Evolutionary conservation across 371 early-diverging fungal species (phyloP).

Genomic region (Capillidium heterosporum): DNA sequence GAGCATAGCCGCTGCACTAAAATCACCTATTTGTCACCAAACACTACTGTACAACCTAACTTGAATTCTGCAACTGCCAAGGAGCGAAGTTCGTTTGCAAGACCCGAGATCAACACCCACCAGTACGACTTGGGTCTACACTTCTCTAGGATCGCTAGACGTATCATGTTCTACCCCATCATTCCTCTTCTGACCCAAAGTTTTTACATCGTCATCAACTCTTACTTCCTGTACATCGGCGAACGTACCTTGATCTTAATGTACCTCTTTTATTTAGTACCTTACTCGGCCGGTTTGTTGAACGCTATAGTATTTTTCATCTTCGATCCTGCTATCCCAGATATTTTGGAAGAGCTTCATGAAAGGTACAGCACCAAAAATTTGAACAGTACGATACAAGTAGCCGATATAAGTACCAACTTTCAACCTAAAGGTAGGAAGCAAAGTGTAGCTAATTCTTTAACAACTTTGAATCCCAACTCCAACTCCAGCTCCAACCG

Average conservation of each 20-base stretch:
- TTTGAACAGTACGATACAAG: too few relatives aligned
- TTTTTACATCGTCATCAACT: conserved; percentile 1
- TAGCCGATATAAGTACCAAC: too few relatives aligned
- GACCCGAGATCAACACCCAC: background rate
- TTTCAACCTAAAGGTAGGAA: too few relatives aligned
- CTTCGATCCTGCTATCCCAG: background rate
- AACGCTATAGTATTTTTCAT: background rate
- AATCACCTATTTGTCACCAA: background rate
- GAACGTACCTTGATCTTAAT: background rate
- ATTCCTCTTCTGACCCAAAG: background rate
- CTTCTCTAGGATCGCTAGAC: background rate
- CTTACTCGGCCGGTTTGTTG: conserved; percentile 1
- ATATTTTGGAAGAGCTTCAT: too few relatives aligned
- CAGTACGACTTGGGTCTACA: background rate
- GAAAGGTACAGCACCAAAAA: too few relatives aligned
- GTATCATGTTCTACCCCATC: background rate
- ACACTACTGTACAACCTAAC: background rate
- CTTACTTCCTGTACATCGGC: conserved; percentile 1
- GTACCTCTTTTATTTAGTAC: background rate
- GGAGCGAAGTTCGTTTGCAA: background rate
- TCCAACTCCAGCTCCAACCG: too few relatives aligned
- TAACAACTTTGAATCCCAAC: too few relatives aligned
- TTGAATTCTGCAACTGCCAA: background rate
- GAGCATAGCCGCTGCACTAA: background rate
- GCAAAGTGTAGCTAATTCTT: too few relatives aligned